These are phyloP conservation scores for Hirschioporus abietinus DNA, from an alignment of 768 basidiomycete genomes.

Conservation along the genomic window DNA sequence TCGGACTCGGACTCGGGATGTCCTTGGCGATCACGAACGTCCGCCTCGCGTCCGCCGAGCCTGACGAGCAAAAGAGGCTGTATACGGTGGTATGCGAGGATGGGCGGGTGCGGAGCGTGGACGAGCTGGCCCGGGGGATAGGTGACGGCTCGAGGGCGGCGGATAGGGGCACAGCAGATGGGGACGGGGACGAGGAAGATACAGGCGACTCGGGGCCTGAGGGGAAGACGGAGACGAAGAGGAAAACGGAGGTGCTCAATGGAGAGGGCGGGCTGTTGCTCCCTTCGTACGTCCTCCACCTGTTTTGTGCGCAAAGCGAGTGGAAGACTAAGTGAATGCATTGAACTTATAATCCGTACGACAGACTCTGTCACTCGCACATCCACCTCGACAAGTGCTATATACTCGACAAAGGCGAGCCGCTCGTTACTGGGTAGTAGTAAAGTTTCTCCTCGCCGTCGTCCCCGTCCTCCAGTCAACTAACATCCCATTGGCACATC, in stretches of 20 bases:
- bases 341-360: background rate
- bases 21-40: background rate
- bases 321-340: background rate
- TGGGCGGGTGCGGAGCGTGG: background rate
- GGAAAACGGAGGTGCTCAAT: constrained; percentile 12
- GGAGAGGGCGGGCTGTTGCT: constrained; percentile 26
- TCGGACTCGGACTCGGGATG: background rate
- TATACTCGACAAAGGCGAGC: constrained; percentile 49
- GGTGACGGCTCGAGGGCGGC: too few relatives aligned
- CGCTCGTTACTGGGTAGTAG: constrained; percentile 47
- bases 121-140: background rate
- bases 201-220: too few relatives aligned
- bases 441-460: constrained; percentile 1
- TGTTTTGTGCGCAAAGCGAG: background rate
- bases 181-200: too few relatives aligned
- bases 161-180: too few relatives aligned
- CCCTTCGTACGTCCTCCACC: constrained; percentile 24
- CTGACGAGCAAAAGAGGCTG: background rate
- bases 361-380: constrained; percentile 54
- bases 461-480: background rate
- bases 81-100: background rate
- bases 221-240: background rate
- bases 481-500: background rate
- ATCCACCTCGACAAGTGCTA: constrained; percentile 70
- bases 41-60: background rate